phyloP scores from a whole-genome alignment of 1,139 yeast species.

The Debaryomycetaceae sp. region DNA sequence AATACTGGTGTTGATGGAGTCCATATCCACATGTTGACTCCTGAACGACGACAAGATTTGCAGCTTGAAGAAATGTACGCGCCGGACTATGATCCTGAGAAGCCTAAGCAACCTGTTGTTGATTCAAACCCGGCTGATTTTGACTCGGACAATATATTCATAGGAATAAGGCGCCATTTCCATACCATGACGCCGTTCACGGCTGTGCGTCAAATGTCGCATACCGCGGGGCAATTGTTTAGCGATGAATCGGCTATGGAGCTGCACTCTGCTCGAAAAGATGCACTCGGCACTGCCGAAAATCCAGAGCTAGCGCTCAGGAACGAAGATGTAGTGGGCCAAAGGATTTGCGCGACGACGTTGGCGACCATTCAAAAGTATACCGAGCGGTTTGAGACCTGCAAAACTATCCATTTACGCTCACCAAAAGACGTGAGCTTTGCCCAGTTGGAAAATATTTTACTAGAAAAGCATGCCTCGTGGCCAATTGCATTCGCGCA shows the following conservation, averaged over 20 bases:
- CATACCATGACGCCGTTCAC: conserved; percentile 20
- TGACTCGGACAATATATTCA: conserved; percentile 36
- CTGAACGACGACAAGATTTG: conserved; percentile 53
- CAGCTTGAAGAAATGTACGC: conserved; percentile 66
- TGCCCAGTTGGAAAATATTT: conserved; percentile 12
- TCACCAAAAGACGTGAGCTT: conserved; percentile 20
- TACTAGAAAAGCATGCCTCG: conserved; percentile 20
- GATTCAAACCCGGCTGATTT: too few relatives aligned
- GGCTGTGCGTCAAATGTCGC: neutral
- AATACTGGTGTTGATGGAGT: conserved; percentile 56
- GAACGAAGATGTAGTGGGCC: conserved; percentile 5
- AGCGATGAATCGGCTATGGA: neutral
- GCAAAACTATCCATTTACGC: conserved; percentile 25
- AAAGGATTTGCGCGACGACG: conserved; percentile 9
- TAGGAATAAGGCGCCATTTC: conserved; percentile 33
- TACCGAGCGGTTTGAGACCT: conserved; percentile 24
- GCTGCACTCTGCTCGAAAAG: too few relatives aligned
- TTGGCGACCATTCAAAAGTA: conserved; percentile 16
- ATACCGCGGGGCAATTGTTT: neutral
- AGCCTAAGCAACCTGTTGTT: too few relatives aligned
- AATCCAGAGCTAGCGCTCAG: conserved; percentile 1
- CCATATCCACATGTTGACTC: conserved; percentile 62
- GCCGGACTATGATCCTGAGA: conserved; percentile 26
- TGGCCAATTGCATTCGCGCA: conserved; percentile 8
- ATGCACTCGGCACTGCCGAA: conserved; percentile 1